These are phyloP conservation scores for Lodderomyces orthopsilosis DNA, from an alignment of 1,139 yeast genomes.

Conservation along the genomic window DNA sequence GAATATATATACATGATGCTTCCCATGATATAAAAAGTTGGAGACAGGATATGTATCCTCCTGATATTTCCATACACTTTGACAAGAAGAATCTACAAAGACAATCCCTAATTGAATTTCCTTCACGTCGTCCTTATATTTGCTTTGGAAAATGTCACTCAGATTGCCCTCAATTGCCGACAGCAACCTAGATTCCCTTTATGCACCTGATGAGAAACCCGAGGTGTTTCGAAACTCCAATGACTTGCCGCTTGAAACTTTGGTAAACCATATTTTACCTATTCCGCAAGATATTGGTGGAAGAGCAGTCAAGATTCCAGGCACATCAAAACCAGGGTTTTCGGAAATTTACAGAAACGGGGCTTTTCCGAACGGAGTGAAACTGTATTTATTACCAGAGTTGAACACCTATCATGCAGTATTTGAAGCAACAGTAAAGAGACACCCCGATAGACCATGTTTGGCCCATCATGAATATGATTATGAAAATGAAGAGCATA, in stretches of 20 bases:
- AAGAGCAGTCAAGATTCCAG: conserved; percentile 27
- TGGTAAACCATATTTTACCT: conserved; percentile 25
- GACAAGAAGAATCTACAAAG: no score
- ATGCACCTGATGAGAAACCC: conserved; percentile 13
- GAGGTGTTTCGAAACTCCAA: conserved; percentile 20
- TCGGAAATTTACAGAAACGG: conserved; percentile 36
- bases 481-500: conserved; percentile 22
- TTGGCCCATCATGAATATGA: conserved; percentile 32
- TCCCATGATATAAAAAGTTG: no score
- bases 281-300: conserved; percentile 17
- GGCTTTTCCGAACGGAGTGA: conserved; percentile 20
- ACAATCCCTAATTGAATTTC: background rate
- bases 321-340: conserved; percentile 28
- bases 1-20: no score
- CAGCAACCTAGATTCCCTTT: conserved; percentile 10
- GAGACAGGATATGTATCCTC: no score
- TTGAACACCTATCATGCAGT: conserved; percentile 29
- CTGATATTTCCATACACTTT: no score
- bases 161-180: conserved; percentile 12
- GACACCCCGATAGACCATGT: conserved; percentile 24
- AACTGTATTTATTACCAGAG: conserved; percentile 21
- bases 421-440: conserved; percentile 22
- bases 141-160: background rate
- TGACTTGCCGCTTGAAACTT: conserved; percentile 16
- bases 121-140: background rate